A percentile compares a stretch with the other conserved stretches of the same genome.
Conservation (phyloP, 1,284 basidiomycete genomes). For the Ceratorhiza oryzae-sativae region DNA sequence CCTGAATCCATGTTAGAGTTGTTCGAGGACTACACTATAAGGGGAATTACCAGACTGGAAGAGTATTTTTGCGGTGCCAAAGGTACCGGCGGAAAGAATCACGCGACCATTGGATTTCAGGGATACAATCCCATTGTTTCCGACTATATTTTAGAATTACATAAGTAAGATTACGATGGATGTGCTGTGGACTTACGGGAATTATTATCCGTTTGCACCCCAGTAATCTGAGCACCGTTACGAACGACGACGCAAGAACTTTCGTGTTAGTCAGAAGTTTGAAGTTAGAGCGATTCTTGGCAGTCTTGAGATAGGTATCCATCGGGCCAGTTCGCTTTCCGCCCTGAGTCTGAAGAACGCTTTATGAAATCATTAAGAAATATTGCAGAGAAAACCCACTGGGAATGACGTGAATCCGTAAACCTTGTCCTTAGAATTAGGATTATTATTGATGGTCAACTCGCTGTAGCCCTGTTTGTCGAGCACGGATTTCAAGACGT, state of each 20-base stretch:
- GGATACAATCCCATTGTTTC: background rate
- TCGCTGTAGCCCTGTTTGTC: conserved; percentile 59
- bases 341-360: conserved; percentile 56
- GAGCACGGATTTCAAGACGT: conserved; percentile 57
- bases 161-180: no score
- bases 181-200: background rate
- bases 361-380: background rate
- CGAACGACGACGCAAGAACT: conserved; percentile 64
- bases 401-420: conserved; percentile 16
- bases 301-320: conserved; percentile 65
- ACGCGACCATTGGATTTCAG: conserved; percentile 60
- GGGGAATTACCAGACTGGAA: conserved; percentile 55
- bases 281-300: conserved; percentile 61
- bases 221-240: conserved; percentile 63
- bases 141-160: background rate
- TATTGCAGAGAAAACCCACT: background rate
- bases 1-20: conserved; percentile 61
- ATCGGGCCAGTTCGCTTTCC: conserved; percentile 68
- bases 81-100: conserved; percentile 65
- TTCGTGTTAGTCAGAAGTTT: conserved; percentile 58
- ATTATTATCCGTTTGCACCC: conserved; percentile 68
- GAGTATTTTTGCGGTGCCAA: conserved; percentile 62
- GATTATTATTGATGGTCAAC: conserved; percentile 60
- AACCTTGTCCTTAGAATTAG: conserved; percentile 13
- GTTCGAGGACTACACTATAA: background rate